Evolutionary conservation across 805 yeast species (phyloP), one percentile per base, ranked within the genome.

Genomic region (Lipomyces yamadae): DNA sequence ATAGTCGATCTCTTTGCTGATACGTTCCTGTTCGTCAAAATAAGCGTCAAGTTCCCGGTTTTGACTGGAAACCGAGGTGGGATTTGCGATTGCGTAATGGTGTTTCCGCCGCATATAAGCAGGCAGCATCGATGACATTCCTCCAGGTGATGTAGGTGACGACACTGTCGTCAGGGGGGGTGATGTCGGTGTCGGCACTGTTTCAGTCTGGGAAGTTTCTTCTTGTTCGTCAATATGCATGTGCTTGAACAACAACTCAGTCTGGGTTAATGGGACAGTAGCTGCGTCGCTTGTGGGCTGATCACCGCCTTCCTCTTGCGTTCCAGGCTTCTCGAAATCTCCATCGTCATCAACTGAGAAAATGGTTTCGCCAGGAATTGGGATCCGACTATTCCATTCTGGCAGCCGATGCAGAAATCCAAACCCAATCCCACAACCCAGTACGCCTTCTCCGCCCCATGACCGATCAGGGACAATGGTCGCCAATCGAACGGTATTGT

Each of bases 401-500:
- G 71, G 71, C 8, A 68, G 53, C 39, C 56, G 81, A 75, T 94
- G 98, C 60, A 94, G 80, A 61, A 90, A 82, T 0, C 99, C 99
- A 74, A 92, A 93, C 0, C 98, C 98, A 24, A 94, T 96, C 70
- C 93, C 96, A 78, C 97, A 92, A 1, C 99, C 99, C 48, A 94
- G 79, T 48, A 92, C 81, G 0, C 97, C 97, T 70, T 81, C 84
- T 15, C 93, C 92, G n/a, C 92, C 91, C 92, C 95, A 90, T 18
- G 80, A 77, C n/a, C 83, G 82, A n/a, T 83, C 80, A 2, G 91
- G 89, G 62, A 84, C 81, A n/a, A 93, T 91, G 0, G 90, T 87
- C 2, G 94, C 93, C 0, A 97, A 97, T 72, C 99, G 84, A 52
- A 92, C 88, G 13, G 89, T 83, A 75, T 94, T 95, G 74, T 86